These are phyloP conservation scores for Ampelocalamus luodianensis DNA, from an alignment of 176 grass and related monocot species.

Conservation along the genomic window DNA sequence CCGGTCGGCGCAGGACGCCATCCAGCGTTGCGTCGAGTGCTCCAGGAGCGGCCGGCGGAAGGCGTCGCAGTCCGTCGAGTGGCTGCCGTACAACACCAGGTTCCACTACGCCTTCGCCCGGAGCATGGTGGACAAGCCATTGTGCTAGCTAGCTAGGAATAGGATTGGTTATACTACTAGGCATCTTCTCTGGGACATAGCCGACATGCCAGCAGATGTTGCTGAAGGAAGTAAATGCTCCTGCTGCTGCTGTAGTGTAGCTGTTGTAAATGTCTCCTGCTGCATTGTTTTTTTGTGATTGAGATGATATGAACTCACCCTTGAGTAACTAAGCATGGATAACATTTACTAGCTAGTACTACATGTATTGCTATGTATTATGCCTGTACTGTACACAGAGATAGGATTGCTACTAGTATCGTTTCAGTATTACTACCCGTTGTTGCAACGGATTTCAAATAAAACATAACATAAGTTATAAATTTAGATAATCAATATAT, in stretches of 20 bases:
- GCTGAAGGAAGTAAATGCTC: not conserved
- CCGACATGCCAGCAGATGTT: not conserved
- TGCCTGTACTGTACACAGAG: too few relatives aligned
- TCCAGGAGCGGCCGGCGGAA: constrained; percentile 47
- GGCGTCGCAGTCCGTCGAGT: constrained; percentile 83
- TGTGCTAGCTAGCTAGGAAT: not conserved
- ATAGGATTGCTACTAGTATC: too few relatives aligned
- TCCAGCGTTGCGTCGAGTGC: constrained; percentile 47
- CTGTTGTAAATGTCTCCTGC: not conserved
- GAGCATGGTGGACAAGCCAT: constrained; percentile 60
- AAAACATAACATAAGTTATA: too few relatives aligned
- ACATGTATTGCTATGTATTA: too few relatives aligned
- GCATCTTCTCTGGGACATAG: not conserved
- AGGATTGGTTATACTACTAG: not conserved
- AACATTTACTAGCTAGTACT: too few relatives aligned
- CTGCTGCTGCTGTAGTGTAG: not conserved
- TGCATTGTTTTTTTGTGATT: not conserved
- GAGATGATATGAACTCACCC: not conserved
- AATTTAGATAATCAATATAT: too few relatives aligned
- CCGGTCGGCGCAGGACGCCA: constrained; percentile 52
- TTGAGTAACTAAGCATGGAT: not conserved
- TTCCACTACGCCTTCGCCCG: constrained; percentile 73
- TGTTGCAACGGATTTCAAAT: too few relatives aligned
- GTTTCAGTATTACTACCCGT: too few relatives aligned
- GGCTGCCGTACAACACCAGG: constrained; percentile 86